Base-by-base conservation (phyloP, 371 early-diverging fungal genomes). In the Thermomucor indicae-seudaticae region DNA sequence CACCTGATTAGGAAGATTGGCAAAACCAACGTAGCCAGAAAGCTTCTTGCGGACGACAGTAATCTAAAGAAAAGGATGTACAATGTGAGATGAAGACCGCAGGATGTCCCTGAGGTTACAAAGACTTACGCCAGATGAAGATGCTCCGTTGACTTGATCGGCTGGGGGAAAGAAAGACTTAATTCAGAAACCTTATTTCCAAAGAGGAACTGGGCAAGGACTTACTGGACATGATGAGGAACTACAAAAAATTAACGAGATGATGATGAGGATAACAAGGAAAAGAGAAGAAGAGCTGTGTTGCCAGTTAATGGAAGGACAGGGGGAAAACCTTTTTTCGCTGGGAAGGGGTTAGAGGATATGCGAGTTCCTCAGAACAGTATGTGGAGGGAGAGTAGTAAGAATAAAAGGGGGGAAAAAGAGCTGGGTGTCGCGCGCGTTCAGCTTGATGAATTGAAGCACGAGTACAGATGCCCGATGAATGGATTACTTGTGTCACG, bases 1-100 rank as follows among this genome's bases (percentile, higher is more conserved):
- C 24, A 97, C 92, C 79, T 99, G 99, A 75, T 97, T 95, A 47
- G 99, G 99, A 54, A 97, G 83, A 72, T 93, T 95, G 67, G 94
- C 88, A 67, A 99, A 96, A 39, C 99, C 99, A 49, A 98, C 98
- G 66, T 92, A 92, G 17, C 93, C 95, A 57, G 87, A 84, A 49
- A 96, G 85, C 77, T 92, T 84, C 78, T 87, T 89, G 57, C 80
- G 79, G 17, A 83, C 69, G 8, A 77, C 63, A 38, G 62, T 65
- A 54, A 72, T 72, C 72, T 56, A 35, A 24, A 35, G 16, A 43
- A n/a, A n/a, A n/a, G n/a, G n/a, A n/a, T n/a, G n/a, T n/a, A n/a
- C n/a, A n/a, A n/a, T n/a, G n/a, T n/a, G n/a, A n/a, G n/a, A n/a
- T n/a, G n/a, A n/a, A n/a, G n/a, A n/a, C n/a, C n/a, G n/a, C n/a